These are phyloP conservation scores for Schoenoplectus triqueter DNA, from an alignment of 202 grass and related monocot species.

Conservation along the genomic window DNA sequence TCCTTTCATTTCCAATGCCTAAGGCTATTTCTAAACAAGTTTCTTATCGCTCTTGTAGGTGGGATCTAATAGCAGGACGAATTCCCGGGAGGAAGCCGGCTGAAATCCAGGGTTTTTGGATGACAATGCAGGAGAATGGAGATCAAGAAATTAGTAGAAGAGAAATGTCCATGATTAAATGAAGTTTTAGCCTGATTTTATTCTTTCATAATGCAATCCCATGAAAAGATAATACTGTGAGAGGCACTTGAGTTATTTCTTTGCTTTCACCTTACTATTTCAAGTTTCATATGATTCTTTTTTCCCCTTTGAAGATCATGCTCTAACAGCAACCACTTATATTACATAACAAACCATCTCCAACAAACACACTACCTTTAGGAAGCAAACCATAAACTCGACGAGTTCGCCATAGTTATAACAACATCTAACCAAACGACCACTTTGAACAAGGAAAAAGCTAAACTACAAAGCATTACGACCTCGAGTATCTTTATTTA, in stretches of 20 bases:
- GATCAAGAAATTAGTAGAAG: background rate
- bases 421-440: background rate
- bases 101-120: background rate
- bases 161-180: background rate
- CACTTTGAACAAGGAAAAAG: background rate
- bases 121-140: conserved; percentile 1
- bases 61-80: conserved; percentile 7
- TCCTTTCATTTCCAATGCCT: background rate
- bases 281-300: background rate
- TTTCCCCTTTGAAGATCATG: background rate
- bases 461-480: background rate
- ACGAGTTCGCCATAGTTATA: background rate
- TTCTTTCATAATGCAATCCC: background rate
- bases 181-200: background rate
- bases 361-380: background rate
- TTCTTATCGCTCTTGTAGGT: background rate
- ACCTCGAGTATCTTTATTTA: background rate
- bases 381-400: background rate
- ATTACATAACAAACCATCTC: background rate
- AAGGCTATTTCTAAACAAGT: background rate
- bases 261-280: background rate
- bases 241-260: background rate
- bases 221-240: background rate
- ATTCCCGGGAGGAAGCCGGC: background rate
- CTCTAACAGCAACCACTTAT: background rate